Base-by-base conservation (phyloP, 768 basidiomycete species). In the Xerocomellus dryophilus region DNA sequence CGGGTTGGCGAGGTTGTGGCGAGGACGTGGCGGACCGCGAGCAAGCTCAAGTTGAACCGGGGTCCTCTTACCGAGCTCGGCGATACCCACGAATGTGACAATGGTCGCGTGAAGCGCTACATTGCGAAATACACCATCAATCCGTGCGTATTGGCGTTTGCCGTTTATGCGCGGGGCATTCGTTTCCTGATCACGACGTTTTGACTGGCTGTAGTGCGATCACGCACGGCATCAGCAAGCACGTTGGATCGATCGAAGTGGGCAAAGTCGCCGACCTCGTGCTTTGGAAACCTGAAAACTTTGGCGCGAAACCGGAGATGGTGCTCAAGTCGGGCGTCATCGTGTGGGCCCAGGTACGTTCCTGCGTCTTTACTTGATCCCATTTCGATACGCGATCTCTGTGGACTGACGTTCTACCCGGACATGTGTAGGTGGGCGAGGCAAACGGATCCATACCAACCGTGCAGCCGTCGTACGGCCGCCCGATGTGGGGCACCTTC, bases 111-210 rank as follows among this genome's bases (percentile, higher is more conserved):
- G 48, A 98, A 97, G 77, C 79, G 95, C 56, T 98, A 98, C 70
- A 78, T 98, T 23, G 81, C 95, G 15, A 99, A 98, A 69, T 98
- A 98, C 20, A 98, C 97, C 14, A 84, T 98, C 68, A 98, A 99
- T 66, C 94, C 96, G 93, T 96, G 61, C 61, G 93, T 25, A 20
- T 25, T 5, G 12, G 6, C 6, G 34, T 23, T n/a, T 18, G 17
- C 2, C 35, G 18, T 27, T 29, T 3, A 25, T 39, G 47, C 29
- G 21, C n/a, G 31, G 31, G 3, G 39, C 40, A 8, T n/a, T n/a
- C n/a, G n/a, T 29, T 49, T 31, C 8, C 27, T 27, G 39, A 18
- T 23, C 20, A 12, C 17, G 5, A 9, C 7, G 8, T 43, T 2
- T 11, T 6, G 34, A 34, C 18, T 35, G 41, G 50, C 17, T 17